Conservation (phyloP, 768 basidiomycete genomes). For the Polyporus arcularius region DNA sequence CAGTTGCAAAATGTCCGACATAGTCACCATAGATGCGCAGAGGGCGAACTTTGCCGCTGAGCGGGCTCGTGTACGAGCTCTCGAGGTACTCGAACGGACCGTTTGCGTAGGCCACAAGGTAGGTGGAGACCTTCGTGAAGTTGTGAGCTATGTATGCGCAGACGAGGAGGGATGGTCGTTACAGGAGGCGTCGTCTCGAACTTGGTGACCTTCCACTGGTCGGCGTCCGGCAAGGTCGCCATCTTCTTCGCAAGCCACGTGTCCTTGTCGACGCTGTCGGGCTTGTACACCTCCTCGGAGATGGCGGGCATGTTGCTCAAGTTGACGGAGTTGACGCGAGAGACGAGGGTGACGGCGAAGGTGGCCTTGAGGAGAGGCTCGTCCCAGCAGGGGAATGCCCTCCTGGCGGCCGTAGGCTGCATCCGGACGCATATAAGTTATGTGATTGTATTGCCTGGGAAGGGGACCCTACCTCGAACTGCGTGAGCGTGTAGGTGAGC, state of each 20-base stretch:
- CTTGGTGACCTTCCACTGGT: slow-evolving; percentile 77
- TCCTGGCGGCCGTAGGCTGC: slow-evolving; percentile 78
- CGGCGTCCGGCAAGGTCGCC: slow-evolving; percentile 31
- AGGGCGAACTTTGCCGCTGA: slow-evolving; percentile 80
- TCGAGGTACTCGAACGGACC: slow-evolving; percentile 80
- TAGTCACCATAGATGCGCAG: slow-evolving; percentile 76
- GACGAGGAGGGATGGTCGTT: slow-evolving; percentile 6
- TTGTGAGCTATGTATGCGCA: background rate
- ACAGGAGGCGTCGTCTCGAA: slow-evolving; percentile 81
- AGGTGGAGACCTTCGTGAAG: slow-evolving; percentile 68
- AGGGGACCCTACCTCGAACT: slow-evolving; percentile 70
- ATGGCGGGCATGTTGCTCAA: slow-evolving; percentile 88
- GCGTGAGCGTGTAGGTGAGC: slow-evolving; percentile 79
- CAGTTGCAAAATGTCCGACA: background rate
- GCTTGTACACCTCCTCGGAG: slow-evolving; percentile 53
- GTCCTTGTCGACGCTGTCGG: slow-evolving; percentile 26
- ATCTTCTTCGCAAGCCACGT: slow-evolving; percentile 36
- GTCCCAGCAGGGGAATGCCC: slow-evolving; percentile 90
- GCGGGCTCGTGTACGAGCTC: slow-evolving; percentile 73
- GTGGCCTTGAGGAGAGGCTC: slow-evolving; percentile 91
- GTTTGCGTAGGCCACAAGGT: slow-evolving; percentile 88
- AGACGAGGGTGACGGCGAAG: slow-evolving; percentile 78
- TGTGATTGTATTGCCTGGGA: background rate
- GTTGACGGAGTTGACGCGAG: slow-evolving; percentile 72
- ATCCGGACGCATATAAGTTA: background rate